phyloP scores from a whole-genome alignment of 2,329 filamentous ascomycete genomes.

The Capronia coronata region DNA sequence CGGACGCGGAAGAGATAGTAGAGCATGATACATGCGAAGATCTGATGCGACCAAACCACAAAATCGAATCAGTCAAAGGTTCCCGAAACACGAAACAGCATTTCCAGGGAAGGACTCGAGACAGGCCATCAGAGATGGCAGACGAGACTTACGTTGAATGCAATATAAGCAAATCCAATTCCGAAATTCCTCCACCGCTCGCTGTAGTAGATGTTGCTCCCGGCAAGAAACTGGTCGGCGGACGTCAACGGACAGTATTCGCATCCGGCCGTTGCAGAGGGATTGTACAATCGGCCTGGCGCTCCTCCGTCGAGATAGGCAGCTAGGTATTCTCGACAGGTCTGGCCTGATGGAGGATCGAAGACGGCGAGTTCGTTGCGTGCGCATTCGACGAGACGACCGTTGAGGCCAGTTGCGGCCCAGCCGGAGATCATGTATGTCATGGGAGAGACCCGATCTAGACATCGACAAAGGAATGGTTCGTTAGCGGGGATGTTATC shows the following conservation, averaged over 20 bases:
- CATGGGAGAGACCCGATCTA: slow-evolving; percentile 64
- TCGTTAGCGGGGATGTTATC: too few relatives aligned
- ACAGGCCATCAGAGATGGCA: too few relatives aligned
- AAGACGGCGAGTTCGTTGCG: slow-evolving; percentile 54
- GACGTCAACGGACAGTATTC: slow-evolving; percentile 39
- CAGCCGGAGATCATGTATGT: slow-evolving; percentile 72
- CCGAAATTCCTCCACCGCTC: slow-evolving; percentile 76
- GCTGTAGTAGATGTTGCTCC: slow-evolving; percentile 48
- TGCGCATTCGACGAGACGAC: slow-evolving; percentile 60
- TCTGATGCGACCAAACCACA: slow-evolving; percentile 2
- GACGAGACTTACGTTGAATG: slow-evolving; percentile 50
- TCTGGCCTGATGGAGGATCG: slow-evolving; percentile 51
- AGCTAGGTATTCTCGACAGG: slow-evolving; percentile 55
- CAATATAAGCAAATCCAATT: slow-evolving; percentile 69
- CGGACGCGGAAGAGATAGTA: slow-evolving; percentile 46
- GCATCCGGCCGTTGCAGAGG: slow-evolving; percentile 51
- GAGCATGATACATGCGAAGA: slow-evolving; percentile 46
- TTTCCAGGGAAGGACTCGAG: too few relatives aligned
- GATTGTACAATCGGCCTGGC: slow-evolving; percentile 52
- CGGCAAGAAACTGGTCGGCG: slow-evolving; percentile 39
- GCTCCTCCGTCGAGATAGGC: slow-evolving; percentile 47
- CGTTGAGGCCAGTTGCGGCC: slow-evolving; percentile 62
- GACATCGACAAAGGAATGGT: slow-evolving; percentile 66
- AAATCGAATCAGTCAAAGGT: not conserved
- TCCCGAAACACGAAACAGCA: too few relatives aligned